Evolutionary conservation across 176 grass and related monocot genomes (phyloP).

Genomic region (Triticum timopheevii): DNA sequence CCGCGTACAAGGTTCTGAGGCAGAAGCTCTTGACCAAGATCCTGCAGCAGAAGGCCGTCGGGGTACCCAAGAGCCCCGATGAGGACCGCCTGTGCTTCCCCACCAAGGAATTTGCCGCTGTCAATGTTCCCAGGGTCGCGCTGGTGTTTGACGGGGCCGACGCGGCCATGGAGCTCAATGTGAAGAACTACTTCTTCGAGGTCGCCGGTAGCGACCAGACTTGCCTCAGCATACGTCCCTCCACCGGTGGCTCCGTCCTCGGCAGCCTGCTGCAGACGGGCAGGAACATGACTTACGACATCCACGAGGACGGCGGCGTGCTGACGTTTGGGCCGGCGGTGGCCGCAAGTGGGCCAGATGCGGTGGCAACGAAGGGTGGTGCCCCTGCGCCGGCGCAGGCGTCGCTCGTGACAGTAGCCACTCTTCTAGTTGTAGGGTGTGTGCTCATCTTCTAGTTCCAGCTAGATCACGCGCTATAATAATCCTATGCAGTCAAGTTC

Average conservation of each 20-base stretch:
- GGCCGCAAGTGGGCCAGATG: no score
- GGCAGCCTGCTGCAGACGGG: slow-evolving; percentile 33
- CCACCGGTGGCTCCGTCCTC: neutral
- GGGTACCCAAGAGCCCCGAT: neutral
- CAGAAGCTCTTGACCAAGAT: neutral
- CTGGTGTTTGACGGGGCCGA: no score
- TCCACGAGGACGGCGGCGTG: neutral
- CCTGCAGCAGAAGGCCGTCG: no score
- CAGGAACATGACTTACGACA: slow-evolving; percentile 19
- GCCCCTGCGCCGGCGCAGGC: no score
- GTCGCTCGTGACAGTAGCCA: no score
- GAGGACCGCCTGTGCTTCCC: slow-evolving; percentile 7
- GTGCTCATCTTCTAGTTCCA: no score
- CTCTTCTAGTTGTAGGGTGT: no score
- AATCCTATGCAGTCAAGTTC: no score
- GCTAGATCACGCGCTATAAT: no score
- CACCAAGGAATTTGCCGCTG: neutral
- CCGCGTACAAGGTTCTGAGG: neutral
- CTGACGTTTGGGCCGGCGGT: no score
- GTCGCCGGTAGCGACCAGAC: neutral
- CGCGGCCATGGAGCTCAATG: neutral
- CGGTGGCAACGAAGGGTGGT: no score
- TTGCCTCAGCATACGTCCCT: slow-evolving; percentile 9
- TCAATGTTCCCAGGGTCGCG: neutral
- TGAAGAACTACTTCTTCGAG: neutral